Conservation (phyloP, 352 stramenopile genomes). For the Thalassiosira hispida region DNA sequence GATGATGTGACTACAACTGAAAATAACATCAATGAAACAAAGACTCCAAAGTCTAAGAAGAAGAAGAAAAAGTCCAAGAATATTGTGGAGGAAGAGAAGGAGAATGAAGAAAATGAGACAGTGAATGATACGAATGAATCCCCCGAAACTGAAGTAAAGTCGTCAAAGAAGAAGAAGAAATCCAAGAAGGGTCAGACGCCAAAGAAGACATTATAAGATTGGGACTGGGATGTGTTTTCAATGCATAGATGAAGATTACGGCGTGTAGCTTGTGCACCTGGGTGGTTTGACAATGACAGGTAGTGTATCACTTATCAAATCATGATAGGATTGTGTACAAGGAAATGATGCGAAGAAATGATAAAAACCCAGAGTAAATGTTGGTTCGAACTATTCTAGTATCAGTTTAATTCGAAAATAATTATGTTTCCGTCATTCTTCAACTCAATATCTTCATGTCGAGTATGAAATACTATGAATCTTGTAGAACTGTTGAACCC, state of each 20-base stretch:
- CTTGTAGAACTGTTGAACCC: too few relatives aligned
- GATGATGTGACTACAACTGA: slow-evolving; percentile 12
- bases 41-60: slow-evolving; percentile 15
- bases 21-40: slow-evolving; percentile 5
- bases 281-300: too few relatives aligned
- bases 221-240: slow-evolving; percentile 2
- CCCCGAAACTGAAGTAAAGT: background rate
- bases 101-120: slow-evolving; percentile 14
- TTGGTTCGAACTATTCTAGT: too few relatives aligned
- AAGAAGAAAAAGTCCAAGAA: slow-evolving; percentile 23
- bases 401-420: too few relatives aligned
- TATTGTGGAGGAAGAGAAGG: slow-evolving; percentile 12
- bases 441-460: too few relatives aligned
- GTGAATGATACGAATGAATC: slow-evolving; percentile 8
- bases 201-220: slow-evolving; percentile 24
- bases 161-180: slow-evolving; percentile 41
- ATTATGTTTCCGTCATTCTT: too few relatives aligned
- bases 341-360: too few relatives aligned
- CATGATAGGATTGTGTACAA: too few relatives aligned
- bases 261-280: too few relatives aligned
- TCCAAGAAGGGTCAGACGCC: slow-evolving; percentile 22
- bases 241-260: background rate
- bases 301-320: too few relatives aligned
- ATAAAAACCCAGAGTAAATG: too few relatives aligned
- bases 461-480: too few relatives aligned